Evolutionary conservation across 179 eudicot genomes (phyloP).

Genomic region (Beta macrorhiza): DNA sequence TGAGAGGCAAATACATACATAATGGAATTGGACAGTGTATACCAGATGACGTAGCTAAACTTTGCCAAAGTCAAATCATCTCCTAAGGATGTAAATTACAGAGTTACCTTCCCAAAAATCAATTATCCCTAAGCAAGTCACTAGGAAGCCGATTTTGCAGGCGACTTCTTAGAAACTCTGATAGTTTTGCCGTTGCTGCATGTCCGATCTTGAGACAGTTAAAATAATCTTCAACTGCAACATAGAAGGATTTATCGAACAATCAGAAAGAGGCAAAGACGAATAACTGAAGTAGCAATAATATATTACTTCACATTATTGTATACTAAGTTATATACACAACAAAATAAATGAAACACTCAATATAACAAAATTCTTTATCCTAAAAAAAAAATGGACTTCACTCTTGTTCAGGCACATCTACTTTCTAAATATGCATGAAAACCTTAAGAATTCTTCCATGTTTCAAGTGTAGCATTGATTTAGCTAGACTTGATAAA

Average conservation of each 20-base stretch:
- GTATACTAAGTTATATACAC: background rate
- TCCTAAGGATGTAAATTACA: conserved; percentile 2
- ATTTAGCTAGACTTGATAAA: background rate
- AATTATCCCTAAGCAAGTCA: conserved; percentile 23
- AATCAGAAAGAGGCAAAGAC: background rate
- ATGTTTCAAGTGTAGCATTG: background rate
- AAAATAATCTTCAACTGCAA: conserved; percentile 67
- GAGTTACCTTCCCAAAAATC: background rate
- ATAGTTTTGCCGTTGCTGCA: conserved; percentile 60
- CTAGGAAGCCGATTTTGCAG: conserved; percentile 36
- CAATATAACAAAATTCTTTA: too few species aligned
- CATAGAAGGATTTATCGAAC: background rate
- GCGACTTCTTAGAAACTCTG: conserved; percentile 58
- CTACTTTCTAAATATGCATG: background rate
- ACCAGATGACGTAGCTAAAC: conserved; percentile 17
- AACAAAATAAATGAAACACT: background rate
- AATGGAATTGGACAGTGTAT: background rate
- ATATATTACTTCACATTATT: background rate
- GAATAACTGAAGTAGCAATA: background rate
- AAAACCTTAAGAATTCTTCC: background rate
- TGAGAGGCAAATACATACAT: background rate
- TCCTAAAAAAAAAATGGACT: too few species aligned
- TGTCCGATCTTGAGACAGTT: conserved; percentile 67
- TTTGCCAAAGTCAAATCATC: background rate
- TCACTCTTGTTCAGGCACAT: background rate